Evolutionary conservation across 805 yeast genomes (phyloP).

Genomic region (Candida stauntonica): DNA sequence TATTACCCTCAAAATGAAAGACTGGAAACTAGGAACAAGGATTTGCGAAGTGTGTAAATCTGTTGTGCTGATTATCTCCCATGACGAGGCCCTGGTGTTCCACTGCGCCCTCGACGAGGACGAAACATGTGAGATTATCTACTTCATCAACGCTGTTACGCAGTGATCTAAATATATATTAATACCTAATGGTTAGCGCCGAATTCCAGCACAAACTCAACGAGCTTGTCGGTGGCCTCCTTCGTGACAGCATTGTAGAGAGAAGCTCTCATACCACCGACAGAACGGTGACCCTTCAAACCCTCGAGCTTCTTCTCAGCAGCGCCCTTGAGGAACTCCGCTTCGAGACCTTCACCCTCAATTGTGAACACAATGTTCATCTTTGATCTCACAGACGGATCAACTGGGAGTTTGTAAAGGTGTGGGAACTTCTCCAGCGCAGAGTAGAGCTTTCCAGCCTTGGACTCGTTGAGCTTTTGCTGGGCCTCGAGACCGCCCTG

Average conservation of each 20-base stretch:
- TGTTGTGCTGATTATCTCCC: slow-evolving; percentile 53
- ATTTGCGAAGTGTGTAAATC: slow-evolving; percentile 59
- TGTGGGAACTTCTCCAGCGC: slow-evolving; percentile 64
- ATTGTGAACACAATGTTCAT: slow-evolving; percentile 94
- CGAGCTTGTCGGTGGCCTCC: slow-evolving; percentile 12
- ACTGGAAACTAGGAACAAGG: slow-evolving; percentile 65
- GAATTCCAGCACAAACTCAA: slow-evolving; percentile 12
- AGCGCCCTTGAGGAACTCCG: slow-evolving; percentile 67
- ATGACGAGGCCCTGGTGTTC: slow-evolving; percentile 55
- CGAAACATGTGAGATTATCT: slow-evolving; percentile 60
- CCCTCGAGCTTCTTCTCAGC: slow-evolving; percentile 59
- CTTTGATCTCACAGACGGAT: slow-evolving; percentile 59
- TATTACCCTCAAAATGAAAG: slow-evolving; percentile 50
- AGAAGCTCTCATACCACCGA: slow-evolving; percentile 95
- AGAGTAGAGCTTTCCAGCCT: slow-evolving; percentile 60
- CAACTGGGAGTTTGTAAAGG: slow-evolving; percentile 65
- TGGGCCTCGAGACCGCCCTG: slow-evolving; percentile 73
- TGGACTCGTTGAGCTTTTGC: slow-evolving; percentile 50
- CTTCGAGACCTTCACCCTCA: slow-evolving; percentile 58
- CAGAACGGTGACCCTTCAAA: slow-evolving; percentile 92
- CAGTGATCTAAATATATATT: slow-evolving; percentile 22
- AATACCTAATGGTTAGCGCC: slow-evolving; percentile 33
- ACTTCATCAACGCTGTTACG: slow-evolving; percentile 41
- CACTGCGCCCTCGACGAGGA: slow-evolving; percentile 65
- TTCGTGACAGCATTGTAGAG: slow-evolving; percentile 78